A percentile compares a stretch with the other conserved stretches of the same genome.
Evolutionary conservation across 495 filamentous ascomycete species (phyloP).

Genomic region (Neurospora sp.): DNA sequence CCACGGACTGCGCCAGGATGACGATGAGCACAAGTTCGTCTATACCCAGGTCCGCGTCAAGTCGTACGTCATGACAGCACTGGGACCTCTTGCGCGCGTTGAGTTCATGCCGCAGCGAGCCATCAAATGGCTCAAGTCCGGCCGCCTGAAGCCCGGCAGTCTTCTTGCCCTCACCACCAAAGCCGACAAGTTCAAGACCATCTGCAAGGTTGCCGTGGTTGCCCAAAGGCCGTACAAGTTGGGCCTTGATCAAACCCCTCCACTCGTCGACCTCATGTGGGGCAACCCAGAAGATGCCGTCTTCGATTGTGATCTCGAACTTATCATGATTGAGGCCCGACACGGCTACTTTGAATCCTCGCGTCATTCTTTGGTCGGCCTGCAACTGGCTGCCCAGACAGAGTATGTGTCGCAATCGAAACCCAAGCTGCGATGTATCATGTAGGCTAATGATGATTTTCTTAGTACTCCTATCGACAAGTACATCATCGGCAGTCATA

Average conservation of each 20-base stretch:
- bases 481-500: slow-evolving; percentile 33
- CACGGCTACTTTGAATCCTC: slow-evolving; percentile 64
- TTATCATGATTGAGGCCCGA: slow-evolving; percentile 69
- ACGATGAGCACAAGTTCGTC: slow-evolving; percentile 48
- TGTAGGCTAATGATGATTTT: not conserved
- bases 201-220: slow-evolving; percentile 62
- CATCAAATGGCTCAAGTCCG: slow-evolving; percentile 68
- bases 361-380: slow-evolving; percentile 58
- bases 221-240: slow-evolving; percentile 54
- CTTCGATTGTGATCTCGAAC: slow-evolving; percentile 60
- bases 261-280: slow-evolving; percentile 70
- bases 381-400: slow-evolving; percentile 60
- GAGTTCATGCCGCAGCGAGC: slow-evolving; percentile 61
- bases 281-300: slow-evolving; percentile 44
- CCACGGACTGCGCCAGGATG: slow-evolving; percentile 12
- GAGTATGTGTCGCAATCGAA: slow-evolving; percentile 31
- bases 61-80: slow-evolving; percentile 48
- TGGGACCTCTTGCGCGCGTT: slow-evolving; percentile 56
- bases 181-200: slow-evolving; percentile 51
- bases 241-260: slow-evolving; percentile 52
- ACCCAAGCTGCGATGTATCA: no score
- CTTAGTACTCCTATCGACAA: slow-evolving; percentile 22
- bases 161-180: slow-evolving; percentile 61
- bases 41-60: slow-evolving; percentile 70
- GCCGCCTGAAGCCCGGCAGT: slow-evolving; percentile 57